Evolutionary conservation across 768 basidiomycete genomes (phyloP), one percentile per base, ranked within the genome.

Genomic region (Jaapia argillacea): DNA sequence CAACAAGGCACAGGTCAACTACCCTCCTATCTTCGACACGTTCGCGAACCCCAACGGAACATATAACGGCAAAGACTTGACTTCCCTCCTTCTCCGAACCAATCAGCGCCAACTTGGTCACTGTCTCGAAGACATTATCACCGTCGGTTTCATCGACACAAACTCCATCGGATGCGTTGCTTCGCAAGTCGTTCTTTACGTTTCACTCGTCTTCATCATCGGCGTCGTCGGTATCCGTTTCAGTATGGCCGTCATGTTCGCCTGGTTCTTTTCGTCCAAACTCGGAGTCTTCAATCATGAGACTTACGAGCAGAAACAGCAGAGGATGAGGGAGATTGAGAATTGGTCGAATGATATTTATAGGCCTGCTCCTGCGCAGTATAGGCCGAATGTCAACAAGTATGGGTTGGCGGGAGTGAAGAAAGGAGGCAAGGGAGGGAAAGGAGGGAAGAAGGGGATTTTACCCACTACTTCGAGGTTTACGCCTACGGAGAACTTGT

Each of bases 231-330:
- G 77, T 43, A 91, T 96, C 60, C 87, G 91, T 26, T 99, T 98
- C 66, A 69, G 75, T 52, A 94, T 98, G 91, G 96, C 96, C 38
- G 87, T 96, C 57, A 71, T 94, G 59, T 99, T 98, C 64, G 75
- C 86, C 21, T 99, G 96, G 96, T 98, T 97, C 75, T 85, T 88
- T 61, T 90, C 86, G n/a, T 91, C 87, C 82, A 80, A 80, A 55
- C 71, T 99, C 33, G 96, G 96, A 39, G 85, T 87, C 50, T 98
- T 94, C 72, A 84, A 85, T 48, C 74, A 77, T 28, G 96, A 99
- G 65, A 89, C 90, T 13, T 90, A 92, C 58, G 82, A 88, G 58
- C 78, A 98, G 58, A 77, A 93, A 12, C 90, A 90, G 81, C 78
- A 80, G 48, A 81, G 94, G 20, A 80, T 85, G 2, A 75, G 77